Evolutionary conservation across 495 filamentous ascomycete species (phyloP).

Genomic region (Talaromyces ruber): DNA sequence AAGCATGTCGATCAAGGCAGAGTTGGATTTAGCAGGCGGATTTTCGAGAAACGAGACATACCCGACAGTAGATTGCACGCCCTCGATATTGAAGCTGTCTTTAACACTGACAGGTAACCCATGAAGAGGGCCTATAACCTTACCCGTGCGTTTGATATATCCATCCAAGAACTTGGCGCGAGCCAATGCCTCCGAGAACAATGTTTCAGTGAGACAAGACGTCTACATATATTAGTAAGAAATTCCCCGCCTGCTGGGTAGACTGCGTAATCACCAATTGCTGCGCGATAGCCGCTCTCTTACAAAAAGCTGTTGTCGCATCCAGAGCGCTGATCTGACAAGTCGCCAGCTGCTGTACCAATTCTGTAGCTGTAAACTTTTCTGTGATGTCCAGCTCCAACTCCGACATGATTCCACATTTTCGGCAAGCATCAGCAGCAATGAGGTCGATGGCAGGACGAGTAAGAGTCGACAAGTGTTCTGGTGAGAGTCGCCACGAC

Average conservation of each 20-base stretch:
- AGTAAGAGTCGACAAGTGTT: neutral
- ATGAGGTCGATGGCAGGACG: neutral
- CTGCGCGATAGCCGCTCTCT: constrained; percentile 52
- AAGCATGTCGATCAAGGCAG: constrained; percentile 11
- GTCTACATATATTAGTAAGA: constrained; percentile 9
- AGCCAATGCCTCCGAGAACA: constrained; percentile 41
- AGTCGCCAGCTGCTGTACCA: constrained; percentile 21
- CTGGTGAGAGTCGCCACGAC: neutral
- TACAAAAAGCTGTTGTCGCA: constrained; percentile 42
- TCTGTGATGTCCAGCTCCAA: constrained; percentile 44
- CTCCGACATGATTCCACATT: neutral
- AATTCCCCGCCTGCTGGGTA: neutral
- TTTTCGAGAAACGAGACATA: constrained; percentile 45
- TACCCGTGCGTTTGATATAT: constrained; percentile 25
- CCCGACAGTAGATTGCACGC: constrained; percentile 34
- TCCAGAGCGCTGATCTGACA: constrained; percentile 25
- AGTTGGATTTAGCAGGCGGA: constrained; percentile 15
- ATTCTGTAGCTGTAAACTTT: constrained; percentile 34
- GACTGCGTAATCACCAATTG: constrained; percentile 20
- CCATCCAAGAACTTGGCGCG: constrained; percentile 33
- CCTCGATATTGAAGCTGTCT: constrained; percentile 54
- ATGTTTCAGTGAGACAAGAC: constrained; percentile 58
- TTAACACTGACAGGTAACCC: constrained; percentile 63
- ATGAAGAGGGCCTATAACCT: constrained; percentile 52
- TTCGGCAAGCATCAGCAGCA: neutral